Base-by-base conservation (phyloP, 2,329 filamentous ascomycete species). In the Dothidotthia symphoricarpi region DNA sequence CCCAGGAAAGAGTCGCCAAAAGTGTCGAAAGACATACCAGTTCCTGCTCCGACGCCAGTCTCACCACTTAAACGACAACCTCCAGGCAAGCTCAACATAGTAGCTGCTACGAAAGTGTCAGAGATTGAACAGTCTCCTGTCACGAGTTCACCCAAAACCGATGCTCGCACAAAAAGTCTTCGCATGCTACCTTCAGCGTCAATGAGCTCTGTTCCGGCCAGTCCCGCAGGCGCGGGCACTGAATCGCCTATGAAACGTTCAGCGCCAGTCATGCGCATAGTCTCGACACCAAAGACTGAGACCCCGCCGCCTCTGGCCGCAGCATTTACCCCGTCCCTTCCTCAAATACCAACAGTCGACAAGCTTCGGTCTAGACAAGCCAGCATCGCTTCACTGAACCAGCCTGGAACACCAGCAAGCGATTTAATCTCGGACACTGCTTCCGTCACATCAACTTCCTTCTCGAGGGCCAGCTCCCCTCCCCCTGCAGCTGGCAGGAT, bases 361-460 rank as follows among this genome's bases (percentile, higher is more conserved):
- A 70, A 70, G 35, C 52, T 73, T 12, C 64, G 72, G 6, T 75
- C 74, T 14, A 69, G 76, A 16, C 73, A 78, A 54, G 70, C 73
- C 5, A 78, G 71, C 42, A 63, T 82, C 10, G 75, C 78, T 6
- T 81, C 79, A 1, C 66, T 75, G 33, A 78, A 83, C 39, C 73
- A 78, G 6, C 85, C 86, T n/a, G 81, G 81, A 17, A 89, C 86
- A 1, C 85, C 86, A 0, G 78, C 71, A 1, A 89, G 85, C 57
- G 86, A 90, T 55, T 73, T 81, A 39, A 74, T 87, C 24, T 88
- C 85, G n/a, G 86, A 91, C 58, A 87, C 78, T 37, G 81, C 85
- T 9, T 89, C 85, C 0, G 72, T 89, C 15, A 75, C 87, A 4
- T 90, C 86, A 12, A 76, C 81, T 2, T 86, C 85, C 2, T 68